Evolutionary conservation across 1,139 yeast species (phyloP).

Genomic region (Suhomyces anneliseae): DNA sequence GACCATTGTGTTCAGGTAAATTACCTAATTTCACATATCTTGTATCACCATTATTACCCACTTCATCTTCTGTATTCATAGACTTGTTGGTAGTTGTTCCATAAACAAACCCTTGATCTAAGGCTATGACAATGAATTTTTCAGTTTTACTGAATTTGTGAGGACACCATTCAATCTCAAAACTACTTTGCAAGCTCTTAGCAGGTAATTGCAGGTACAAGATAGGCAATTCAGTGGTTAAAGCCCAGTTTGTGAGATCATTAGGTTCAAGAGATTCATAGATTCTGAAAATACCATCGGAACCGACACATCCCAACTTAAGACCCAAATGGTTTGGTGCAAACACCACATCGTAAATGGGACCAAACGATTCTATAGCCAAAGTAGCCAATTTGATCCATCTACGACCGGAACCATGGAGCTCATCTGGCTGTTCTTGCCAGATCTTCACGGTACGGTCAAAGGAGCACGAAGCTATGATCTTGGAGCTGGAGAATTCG

Average conservation of each 20-base stretch:
- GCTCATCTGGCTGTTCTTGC: conserved; percentile 86
- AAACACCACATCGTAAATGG: conserved; percentile 84
- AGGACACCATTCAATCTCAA: conserved; percentile 91
- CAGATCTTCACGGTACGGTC: conserved; percentile 87
- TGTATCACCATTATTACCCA: conserved; percentile 18
- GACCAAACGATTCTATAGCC: conserved; percentile 79
- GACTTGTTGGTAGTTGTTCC: conserved; percentile 35
- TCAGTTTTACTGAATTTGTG: conserved; percentile 74
- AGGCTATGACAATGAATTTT: conserved; percentile 78
- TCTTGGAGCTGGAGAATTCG: conserved; percentile 71
- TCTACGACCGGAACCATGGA: conserved; percentile 71
- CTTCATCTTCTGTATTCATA: conserved; percentile 25
- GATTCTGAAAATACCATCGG: conserved; percentile 83
- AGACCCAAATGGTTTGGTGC: conserved; percentile 87
- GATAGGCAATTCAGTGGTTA: conserved; percentile 71
- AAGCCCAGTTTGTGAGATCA: conserved; percentile 78
- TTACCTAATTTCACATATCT: conserved; percentile 38
- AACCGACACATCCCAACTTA: conserved; percentile 82
- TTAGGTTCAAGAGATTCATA: conserved; percentile 91
- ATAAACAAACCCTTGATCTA: conserved; percentile 83
- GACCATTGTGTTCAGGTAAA: conserved; percentile 77
- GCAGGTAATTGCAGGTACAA: conserved; percentile 65
- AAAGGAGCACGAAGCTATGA: conserved; percentile 84
- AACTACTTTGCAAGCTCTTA: conserved; percentile 80
- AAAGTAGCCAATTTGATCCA: conserved; percentile 77